Evolutionary conservation across 345 rosid genomes (phyloP), one percentile per base, ranked within the genome.

Genomic region (Camelina laxa): DNA sequence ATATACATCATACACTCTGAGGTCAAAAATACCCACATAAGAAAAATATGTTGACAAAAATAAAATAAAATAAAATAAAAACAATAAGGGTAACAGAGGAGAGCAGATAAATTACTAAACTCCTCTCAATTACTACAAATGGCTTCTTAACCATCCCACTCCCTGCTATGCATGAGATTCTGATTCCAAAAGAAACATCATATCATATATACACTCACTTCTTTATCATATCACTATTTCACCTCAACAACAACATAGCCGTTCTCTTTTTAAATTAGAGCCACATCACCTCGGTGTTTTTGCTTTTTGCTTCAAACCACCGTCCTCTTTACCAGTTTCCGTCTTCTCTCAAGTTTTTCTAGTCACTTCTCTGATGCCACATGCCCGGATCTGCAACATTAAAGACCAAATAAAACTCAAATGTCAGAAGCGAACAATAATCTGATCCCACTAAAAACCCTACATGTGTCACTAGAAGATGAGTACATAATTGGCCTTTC

Each of bases 341-440:
- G 38, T n/a, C 42, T 4, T 49, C 49, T 21, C 56, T 65, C 41
- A 55, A 21, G 31, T 38, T 61, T 61, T 39, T 58, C 60, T 49
- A 60, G 3, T 66, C 69, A 54, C 65, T 47, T 41, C 80, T 76
- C 36, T 76, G 65, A 69, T 75, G 64, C 69, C 79, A 75, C 73
- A 68, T 60, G 51, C 65, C 70, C n/a, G 69, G 74, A 53, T 75
- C 79, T 62, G 75, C 69, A 48, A 36, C 65, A 56, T 22, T 45
- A 33, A 14, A 65, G 22, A 41, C 58, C 60, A 19, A 65, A 73
- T 65, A 56, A 48, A 48, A 44, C 41, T 65, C 58, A 24, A 16
- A 17, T 50, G 33, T 39, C 42, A 35, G 5, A 39, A 72, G 69
- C 45, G 6, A 22, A 35, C 16, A 38, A 48, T 36, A 20, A 39